Conservation (phyloP, 1,139 yeast species). For the Kodamaea anthophila region DNA sequence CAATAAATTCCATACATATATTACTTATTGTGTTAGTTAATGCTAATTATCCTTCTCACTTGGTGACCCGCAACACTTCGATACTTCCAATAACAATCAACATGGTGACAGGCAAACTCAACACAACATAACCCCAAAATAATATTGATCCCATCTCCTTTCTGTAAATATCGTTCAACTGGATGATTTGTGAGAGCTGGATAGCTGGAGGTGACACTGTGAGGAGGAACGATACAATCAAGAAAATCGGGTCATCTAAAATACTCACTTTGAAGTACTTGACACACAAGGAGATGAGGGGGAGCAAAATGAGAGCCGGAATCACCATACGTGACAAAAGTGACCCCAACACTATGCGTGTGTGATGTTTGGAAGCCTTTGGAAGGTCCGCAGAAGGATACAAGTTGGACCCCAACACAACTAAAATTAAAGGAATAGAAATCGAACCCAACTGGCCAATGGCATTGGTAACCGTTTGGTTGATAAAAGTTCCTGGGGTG, state of each 20-base stretch:
- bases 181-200: conserved; percentile 77
- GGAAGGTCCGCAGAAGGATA: conserved; percentile 63
- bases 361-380: conserved; percentile 54
- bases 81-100: conserved; percentile 63
- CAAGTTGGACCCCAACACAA: conserved; percentile 71
- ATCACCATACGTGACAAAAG: conserved; percentile 70
- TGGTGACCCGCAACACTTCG: conserved; percentile 54
- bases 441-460: conserved; percentile 77
- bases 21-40: no score
- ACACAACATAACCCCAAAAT: conserved; percentile 77
- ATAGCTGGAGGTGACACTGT: conserved; percentile 83
- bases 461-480: conserved; percentile 72
- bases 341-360: conserved; percentile 59
- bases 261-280: conserved; percentile 62
- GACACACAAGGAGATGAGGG: conserved; percentile 60
- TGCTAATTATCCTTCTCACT: no score
- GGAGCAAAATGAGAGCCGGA: conserved; percentile 63
- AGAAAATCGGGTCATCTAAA: conserved; percentile 76
- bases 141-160: conserved; percentile 83
- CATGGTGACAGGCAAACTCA: conserved; percentile 75
- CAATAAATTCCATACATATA: no score
- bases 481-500: conserved; percentile 51
- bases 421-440: conserved; percentile 69
- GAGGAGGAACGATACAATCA: conserved; percentile 67
- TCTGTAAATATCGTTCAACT: conserved; percentile 68